Evolutionary conservation across 1,139 yeast species (phyloP).

Genomic region (Diutina sp.): DNA sequence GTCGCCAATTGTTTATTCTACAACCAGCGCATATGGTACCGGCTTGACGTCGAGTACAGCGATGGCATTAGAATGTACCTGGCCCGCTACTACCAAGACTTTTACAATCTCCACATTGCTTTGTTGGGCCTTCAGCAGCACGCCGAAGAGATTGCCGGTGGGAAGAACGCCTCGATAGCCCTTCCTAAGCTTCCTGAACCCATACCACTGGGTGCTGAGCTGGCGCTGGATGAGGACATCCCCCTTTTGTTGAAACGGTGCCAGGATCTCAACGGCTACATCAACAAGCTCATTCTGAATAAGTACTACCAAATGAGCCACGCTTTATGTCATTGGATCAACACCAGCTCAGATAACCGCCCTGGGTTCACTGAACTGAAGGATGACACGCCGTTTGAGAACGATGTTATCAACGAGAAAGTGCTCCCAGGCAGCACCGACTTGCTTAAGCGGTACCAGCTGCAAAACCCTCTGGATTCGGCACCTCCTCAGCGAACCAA

Average conservation of each 20-base stretch:
- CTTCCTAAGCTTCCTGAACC: conserved; percentile 34
- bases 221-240: conserved; percentile 7
- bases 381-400: conserved; percentile 6
- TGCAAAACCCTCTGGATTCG: conserved; percentile 4
- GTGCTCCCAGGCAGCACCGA: conserved; percentile 8
- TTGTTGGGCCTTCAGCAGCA: conserved; percentile 7
- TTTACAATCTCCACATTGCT: conserved; percentile 24
- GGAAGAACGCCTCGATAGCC: conserved; percentile 8
- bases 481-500: conserved; percentile 8
- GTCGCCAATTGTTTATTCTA: conserved; percentile 23
- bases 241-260: conserved; percentile 14
- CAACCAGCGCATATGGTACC: conserved; percentile 28
- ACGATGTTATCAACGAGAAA: conserved; percentile 8
- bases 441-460: conserved; percentile 6
- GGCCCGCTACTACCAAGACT: conserved; percentile 30
- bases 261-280: conserved; percentile 21
- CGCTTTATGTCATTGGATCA: conserved; percentile 22
- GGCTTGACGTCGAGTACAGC: conserved; percentile 23
- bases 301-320: conserved; percentile 15
- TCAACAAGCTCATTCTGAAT: conserved; percentile 15
- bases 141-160: neutral
- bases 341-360: conserved; percentile 7
- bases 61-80: conserved; percentile 18
- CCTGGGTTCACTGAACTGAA: conserved; percentile 7
- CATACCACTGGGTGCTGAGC: conserved; percentile 12